phyloP scores from a whole-genome alignment of 2,329 filamentous ascomycete genomes.

The Ophiocordyceps unilateralis region DNA sequence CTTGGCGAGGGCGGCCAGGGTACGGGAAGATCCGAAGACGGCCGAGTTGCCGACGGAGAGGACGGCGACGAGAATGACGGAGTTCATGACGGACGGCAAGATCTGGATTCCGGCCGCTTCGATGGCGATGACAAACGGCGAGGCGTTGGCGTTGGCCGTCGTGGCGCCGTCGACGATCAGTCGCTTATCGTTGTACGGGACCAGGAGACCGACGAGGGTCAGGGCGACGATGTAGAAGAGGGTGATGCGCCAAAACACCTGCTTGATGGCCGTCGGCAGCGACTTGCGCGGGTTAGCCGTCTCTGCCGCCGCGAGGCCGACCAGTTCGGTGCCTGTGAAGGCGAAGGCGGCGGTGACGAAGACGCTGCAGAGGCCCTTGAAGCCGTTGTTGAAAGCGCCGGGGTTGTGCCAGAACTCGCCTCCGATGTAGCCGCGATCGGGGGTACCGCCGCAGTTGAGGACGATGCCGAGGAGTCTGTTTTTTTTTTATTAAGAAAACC shows the following conservation, averaged over 20 bases:
- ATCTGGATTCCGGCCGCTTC: constrained; percentile 65
- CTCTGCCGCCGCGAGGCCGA: constrained; percentile 62
- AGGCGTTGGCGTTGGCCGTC: constrained; percentile 53
- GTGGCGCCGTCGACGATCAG: constrained; percentile 35
- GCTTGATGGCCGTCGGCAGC: constrained; percentile 74
- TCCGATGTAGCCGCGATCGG: constrained; percentile 60
- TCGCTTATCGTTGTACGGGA: constrained; percentile 50
- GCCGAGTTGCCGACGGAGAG: constrained; percentile 83
- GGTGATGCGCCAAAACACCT: constrained; percentile 88
- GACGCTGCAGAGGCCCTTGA: constrained; percentile 66
- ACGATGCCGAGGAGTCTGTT: constrained; percentile 65
- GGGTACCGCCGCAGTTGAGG: constrained; percentile 67
- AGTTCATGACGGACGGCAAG: constrained; percentile 81
- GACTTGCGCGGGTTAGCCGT: constrained; percentile 66
- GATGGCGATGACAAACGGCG: constrained; percentile 89
- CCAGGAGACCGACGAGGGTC: constrained; percentile 63
- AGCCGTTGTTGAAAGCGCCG: constrained; percentile 71
- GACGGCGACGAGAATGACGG: constrained; percentile 82
- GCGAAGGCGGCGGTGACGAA: constrained; percentile 64
- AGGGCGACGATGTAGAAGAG: constrained; percentile 81
- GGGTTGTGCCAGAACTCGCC: constrained; percentile 60
- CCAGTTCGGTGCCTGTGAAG: constrained; percentile 60
- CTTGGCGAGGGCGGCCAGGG: constrained; percentile 75
- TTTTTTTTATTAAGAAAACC: background rate
- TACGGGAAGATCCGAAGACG: constrained; percentile 81